Percentiles rank a stretch among this genome's conserved stretches.
phyloP scores from a whole-genome alignment of 768 basidiomycete genomes.

The Chiua virens region DNA sequence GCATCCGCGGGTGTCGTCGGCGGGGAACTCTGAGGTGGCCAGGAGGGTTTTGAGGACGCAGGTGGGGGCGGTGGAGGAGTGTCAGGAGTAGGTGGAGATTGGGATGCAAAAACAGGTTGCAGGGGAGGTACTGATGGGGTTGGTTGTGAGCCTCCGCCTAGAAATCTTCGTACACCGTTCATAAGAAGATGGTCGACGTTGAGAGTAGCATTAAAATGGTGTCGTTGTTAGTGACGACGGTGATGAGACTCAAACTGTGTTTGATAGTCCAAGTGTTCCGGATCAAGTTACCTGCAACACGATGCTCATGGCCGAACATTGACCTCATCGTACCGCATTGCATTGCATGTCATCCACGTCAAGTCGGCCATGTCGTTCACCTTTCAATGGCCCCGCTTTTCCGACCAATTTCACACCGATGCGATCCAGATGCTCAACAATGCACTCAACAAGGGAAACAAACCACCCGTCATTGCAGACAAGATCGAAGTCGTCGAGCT shows the following conservation, averaged over 20 bases:
- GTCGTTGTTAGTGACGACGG: constrained; percentile 7
- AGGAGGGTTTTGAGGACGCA: constrained; percentile 39
- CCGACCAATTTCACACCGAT: constrained; percentile 94
- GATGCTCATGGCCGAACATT: constrained; percentile 17
- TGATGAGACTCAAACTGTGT: not conserved
- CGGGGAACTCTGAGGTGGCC: constrained; percentile 45
- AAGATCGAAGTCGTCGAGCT: constrained; percentile 97
- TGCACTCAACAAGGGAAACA: constrained; percentile 96
- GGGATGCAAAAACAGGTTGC: constrained; percentile 2
- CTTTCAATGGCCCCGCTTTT: constrained; percentile 97
- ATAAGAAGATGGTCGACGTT: constrained; percentile 36
- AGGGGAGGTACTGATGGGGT: constrained; percentile 22
- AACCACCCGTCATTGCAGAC: constrained; percentile 96
- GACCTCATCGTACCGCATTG: constrained; percentile 1
- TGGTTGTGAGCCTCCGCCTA: constrained; percentile 43
- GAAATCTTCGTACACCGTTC: constrained; percentile 73
- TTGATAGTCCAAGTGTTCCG: not conserved
- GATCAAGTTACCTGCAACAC: constrained; percentile 12
- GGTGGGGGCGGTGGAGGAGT: constrained; percentile 27
- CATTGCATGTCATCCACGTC: not conserved
- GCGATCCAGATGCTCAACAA: constrained; percentile 95
- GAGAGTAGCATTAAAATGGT: constrained; percentile 20
- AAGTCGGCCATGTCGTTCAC: constrained; percentile 69
- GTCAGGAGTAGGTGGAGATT: constrained; percentile 11
- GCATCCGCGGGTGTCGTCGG: constrained; percentile 29